Base-by-base conservation (phyloP, 1,139 yeast species). In the Hyphopichia fennica region DNA sequence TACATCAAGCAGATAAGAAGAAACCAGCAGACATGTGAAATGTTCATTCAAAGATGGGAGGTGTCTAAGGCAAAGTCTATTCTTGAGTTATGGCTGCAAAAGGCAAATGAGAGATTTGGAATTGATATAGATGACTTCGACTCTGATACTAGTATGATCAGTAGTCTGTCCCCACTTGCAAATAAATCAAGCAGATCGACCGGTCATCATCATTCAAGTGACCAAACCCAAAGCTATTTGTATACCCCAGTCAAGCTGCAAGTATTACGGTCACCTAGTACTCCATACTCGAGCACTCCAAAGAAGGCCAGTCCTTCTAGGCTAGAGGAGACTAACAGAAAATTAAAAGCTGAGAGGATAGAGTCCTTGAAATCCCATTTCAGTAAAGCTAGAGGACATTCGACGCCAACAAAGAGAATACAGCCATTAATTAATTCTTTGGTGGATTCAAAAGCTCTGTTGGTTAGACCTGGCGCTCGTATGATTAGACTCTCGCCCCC, bases 81-180 rank as follows among this genome's bases (percentile, higher is more conserved):
- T 10, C 65, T 72, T 41, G 73, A 70, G 27, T 52, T 72, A 18
- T 72, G 78, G 78, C 20, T 53, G 1, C 61, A 53, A 41, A 66
- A 66, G 44, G 41, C 48, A 2, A 45, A 30, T 40, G 53, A 46
- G 41, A 41, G 38, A 25, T 40, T 31, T 29, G 40, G 37, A 11
- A 39, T 27, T n/a, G 41, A 44, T 8, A 52, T 38, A 3, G 48
- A 45, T 10, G 51, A 42, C 13, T 44, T 46, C 20, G 58, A 50
- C 3, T 56, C 51, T 11, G 52, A 60, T 39, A 39, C 54, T 1
- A 60, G 67, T 18, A 45, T 63, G 30, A 45, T 58, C 4, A 58
- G 62, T 38, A 64, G 58, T 37, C 59, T 49, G 36, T 72, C 77
- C 0, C 77, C 77, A 1, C 58, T 72, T 34, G 69, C 75, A 0